Evolutionary conservation across 2,329 filamentous ascomycete genomes (phyloP).

Genomic region (Clarireedia sp.): DNA sequence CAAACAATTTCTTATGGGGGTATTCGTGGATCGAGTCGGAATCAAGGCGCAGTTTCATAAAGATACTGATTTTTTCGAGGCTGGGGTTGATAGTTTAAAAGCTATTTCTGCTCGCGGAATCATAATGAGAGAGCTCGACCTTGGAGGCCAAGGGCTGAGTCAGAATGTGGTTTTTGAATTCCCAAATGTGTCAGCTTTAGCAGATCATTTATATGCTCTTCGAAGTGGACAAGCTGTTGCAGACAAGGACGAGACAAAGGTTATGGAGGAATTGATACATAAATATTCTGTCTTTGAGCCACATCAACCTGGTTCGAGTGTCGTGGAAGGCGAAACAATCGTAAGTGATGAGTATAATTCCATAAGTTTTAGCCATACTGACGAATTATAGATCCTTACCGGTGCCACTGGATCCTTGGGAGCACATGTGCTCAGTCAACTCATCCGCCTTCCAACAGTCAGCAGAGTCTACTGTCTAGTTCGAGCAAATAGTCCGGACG

Average conservation of each 20-base stretch:
- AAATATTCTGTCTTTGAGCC: constrained; percentile 34
- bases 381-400: constrained; percentile 41
- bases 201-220: constrained; percentile 37
- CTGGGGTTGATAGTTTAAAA: constrained; percentile 51
- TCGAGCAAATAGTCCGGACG: constrained; percentile 27
- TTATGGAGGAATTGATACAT: constrained; percentile 39
- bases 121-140: constrained; percentile 43
- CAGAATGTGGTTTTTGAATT: constrained; percentile 54
- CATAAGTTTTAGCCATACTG: neutral
- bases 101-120: constrained; percentile 45
- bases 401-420: constrained; percentile 60
- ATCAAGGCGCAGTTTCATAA: constrained; percentile 12
- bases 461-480: constrained; percentile 40
- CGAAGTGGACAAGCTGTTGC: constrained; percentile 29
- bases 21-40: constrained; percentile 8
- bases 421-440: constrained; percentile 49
- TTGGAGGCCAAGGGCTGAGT: constrained; percentile 37
- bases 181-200: constrained; percentile 41
- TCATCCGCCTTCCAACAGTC: constrained; percentile 32
- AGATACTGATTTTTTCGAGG: constrained; percentile 49
- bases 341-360: constrained; percentile 4
- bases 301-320: constrained; percentile 14
- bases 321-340: constrained; percentile 14
- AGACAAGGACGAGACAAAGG: constrained; percentile 27
- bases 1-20: constrained; percentile 7